A percentile compares a stretch with the other conserved stretches of the same genome.
Conservation (phyloP, 139 green algal genomes). For the Chlorella vulgaris region DNA sequence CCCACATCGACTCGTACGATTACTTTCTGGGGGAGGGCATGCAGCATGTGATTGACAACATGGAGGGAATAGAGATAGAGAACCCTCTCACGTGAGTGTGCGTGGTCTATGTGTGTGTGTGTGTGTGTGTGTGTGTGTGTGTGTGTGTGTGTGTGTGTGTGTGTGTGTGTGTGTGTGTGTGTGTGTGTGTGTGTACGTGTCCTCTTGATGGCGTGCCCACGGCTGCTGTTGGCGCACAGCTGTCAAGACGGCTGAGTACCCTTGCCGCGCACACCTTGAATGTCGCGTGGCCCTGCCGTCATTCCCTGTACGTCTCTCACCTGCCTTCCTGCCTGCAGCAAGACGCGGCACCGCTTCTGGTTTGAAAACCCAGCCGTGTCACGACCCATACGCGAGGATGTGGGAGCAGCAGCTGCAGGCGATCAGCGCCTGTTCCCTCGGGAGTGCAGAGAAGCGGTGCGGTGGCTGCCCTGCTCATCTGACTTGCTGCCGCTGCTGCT, state of each 20-base stretch:
- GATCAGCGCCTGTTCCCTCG: slow-evolving; percentile 72
- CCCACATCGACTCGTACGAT: slow-evolving; percentile 91
- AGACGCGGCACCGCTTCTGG: slow-evolving; percentile 62
- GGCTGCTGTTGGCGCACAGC: too few relatives aligned
- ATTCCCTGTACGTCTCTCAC: too few relatives aligned
- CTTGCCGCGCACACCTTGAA: too few relatives aligned
- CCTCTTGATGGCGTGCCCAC: too few relatives aligned
- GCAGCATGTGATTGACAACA: slow-evolving; percentile 58
- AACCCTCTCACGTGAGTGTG: slow-evolving; percentile 10
- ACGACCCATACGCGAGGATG: slow-evolving; percentile 63
- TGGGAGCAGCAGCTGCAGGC: not conserved
- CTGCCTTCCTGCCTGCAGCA: slow-evolving; percentile 45
- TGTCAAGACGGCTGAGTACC: too few relatives aligned
- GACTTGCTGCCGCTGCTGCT: not conserved
- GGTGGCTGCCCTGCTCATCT: not conserved
- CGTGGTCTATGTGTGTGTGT: too few relatives aligned
- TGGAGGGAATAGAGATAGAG: slow-evolving; percentile 75
- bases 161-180: too few relatives aligned
- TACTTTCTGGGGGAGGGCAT: slow-evolving; percentile 90
- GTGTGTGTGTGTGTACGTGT: too few relatives aligned
- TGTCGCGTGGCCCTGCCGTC: too few relatives aligned
- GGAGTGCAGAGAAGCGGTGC: slow-evolving; percentile 84
- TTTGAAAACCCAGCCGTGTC: slow-evolving; percentile 66
- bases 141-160: too few relatives aligned
- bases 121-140: too few relatives aligned